Percentiles rank a stretch among this genome's conserved stretches.
phyloP scores from a whole-genome alignment of 306 rosid species.

The Vigna unguiculata region DNA sequence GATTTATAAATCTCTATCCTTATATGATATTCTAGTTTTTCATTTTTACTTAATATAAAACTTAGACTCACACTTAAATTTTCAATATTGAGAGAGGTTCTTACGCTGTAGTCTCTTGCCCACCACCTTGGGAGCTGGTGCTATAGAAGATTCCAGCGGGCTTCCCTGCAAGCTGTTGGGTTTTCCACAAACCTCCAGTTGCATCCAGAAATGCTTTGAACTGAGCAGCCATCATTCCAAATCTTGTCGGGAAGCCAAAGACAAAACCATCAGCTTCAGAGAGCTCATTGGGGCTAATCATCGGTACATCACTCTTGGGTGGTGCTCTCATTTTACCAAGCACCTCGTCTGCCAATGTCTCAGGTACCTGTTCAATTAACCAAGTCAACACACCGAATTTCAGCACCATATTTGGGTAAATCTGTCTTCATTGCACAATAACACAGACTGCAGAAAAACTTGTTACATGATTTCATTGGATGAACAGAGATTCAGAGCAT shows the following conservation, averaged over 20 bases:
- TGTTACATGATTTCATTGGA: not conserved
- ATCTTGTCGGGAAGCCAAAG: conserved; percentile 88
- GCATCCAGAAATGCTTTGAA: conserved; percentile 54
- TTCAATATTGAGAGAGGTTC: too few relatives aligned
- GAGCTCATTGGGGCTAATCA: conserved; percentile 67
- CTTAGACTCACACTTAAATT: too few relatives aligned
- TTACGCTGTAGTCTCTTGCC: conserved; percentile 90
- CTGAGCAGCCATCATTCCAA: conserved; percentile 76
- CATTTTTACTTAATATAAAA: too few relatives aligned
- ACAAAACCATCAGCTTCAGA: conserved; percentile 76
- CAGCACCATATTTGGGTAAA: not conserved
- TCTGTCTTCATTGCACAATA: not conserved
- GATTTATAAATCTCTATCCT: too few relatives aligned
- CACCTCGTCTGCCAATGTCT: conserved; percentile 62
- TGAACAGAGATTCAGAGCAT: not conserved
- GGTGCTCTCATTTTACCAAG: conserved; percentile 83
- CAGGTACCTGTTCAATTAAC: conserved; percentile 62
- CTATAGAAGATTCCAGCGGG: conserved; percentile 81
- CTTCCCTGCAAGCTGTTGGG: conserved; percentile 86
- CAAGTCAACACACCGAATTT: conserved; percentile 5
- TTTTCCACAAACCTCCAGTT: conserved; percentile 78
- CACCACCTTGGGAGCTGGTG: conserved; percentile 87
- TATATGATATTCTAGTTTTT: too few relatives aligned
- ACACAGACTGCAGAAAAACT: not conserved
- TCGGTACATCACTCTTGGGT: conserved; percentile 68